Base-by-base conservation (phyloP, 495 filamentous ascomycete genomes). In the Penicillium paradoxum region DNA sequence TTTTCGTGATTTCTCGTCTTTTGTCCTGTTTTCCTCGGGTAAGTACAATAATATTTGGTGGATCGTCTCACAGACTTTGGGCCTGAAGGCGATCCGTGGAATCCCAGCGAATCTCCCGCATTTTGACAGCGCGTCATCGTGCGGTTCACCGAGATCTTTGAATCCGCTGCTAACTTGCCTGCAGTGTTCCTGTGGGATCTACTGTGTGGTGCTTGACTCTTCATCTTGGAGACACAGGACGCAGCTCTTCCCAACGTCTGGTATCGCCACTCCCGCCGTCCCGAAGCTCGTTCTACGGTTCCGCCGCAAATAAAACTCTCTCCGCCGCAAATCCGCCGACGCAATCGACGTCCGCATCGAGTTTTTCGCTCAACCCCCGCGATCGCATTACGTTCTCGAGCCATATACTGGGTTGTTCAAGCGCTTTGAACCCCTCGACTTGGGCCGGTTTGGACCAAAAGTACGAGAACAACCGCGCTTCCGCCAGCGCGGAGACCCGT, bases 81-180 rank as follows among this genome's bases (percentile, higher is more conserved):
- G 55, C 48, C 53, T 63, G 57, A 48, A 15, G 45, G 13, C 46
- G 65, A 70, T 61, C 69, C 69, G 67, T 70, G 69, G 69, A 61
- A 67, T 43, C 50, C 55, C 58, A 67, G 65, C 54, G 42, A 65
- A 72, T 72, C 69, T 72, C 67, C 69, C 69, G 69, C 69, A 60
- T 49, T 65, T 62, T 67, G 66, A 68, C 66, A 64, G 66, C 66
- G n/a, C n/a, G 64, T 51, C 50, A 56, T 51, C 55, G 54, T 51
- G 49, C 67, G 66, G 66, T 64, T 70, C 63, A 55, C 55, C 62
- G 40, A 55, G 0, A 4, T 9, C 11, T 6, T 22, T 3, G n/a
- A 45, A 45, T 18, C 14, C 18, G 25, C 7, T 18, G 1, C 25
- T 45, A 45, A 45, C 13, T 5, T 4, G 4, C 17, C n/a, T 15